Percentiles rank a stretch among this genome's conserved stretches.
These are phyloP conservation scores for Trichophyton rubrum DNA, from an alignment of 2,329 filamentous ascomycete genomes.

Conservation along the genomic window DNA sequence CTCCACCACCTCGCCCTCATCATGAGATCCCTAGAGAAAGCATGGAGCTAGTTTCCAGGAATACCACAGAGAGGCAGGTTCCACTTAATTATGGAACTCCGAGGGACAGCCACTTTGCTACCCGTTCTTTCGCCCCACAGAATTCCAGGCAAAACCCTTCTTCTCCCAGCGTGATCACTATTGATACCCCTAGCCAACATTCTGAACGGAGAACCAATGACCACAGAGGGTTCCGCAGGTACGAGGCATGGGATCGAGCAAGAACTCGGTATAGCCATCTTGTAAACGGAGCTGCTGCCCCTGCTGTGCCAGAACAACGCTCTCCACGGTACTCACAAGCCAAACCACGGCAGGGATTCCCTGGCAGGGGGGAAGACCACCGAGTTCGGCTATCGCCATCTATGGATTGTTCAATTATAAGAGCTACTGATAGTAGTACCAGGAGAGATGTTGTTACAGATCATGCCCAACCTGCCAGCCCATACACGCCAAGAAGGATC, in stretches of 20 bases:
- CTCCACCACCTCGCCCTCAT: not conserved
- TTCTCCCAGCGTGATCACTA: not conserved
- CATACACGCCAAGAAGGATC: not conserved
- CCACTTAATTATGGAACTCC: not conserved
- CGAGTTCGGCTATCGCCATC: not conserved
- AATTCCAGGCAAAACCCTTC: not conserved
- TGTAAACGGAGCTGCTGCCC: constrained; percentile 3
- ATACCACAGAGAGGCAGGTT: constrained; percentile 25
- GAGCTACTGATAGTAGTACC: not conserved
- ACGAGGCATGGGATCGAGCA: constrained; percentile 36
- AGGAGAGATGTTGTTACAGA: not conserved
- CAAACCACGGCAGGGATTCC: not conserved
- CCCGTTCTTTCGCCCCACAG: not conserved
- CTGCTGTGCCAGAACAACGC: not conserved
- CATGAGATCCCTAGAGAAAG: constrained; percentile 25
- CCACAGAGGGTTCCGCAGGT: constrained; percentile 35
- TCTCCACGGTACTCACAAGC: not conserved
- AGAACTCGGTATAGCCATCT: constrained; percentile 29
- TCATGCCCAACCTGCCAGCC: not conserved
- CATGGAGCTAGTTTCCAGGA: constrained; percentile 33
- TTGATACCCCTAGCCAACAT: not conserved
- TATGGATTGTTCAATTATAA: not conserved
- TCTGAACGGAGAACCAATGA: constrained; percentile 26
- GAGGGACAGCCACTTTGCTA: not conserved
- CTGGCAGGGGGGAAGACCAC: not conserved